Conservation (phyloP, 2,329 filamentous ascomycete genomes). For the Aspergillus eucalypticola region DNA sequence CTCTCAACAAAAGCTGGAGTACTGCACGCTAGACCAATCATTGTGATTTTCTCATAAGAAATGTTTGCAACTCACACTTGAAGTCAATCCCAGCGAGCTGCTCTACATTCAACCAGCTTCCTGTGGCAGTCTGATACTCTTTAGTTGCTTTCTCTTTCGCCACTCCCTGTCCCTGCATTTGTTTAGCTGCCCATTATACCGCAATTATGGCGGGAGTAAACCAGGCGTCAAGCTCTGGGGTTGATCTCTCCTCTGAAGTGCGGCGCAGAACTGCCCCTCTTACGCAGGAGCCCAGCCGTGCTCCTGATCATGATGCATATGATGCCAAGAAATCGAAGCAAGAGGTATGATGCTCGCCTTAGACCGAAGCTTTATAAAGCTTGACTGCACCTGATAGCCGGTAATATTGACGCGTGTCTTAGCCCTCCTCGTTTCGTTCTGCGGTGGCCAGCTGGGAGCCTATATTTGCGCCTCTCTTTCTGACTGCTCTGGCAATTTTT, state of each 20-base stretch:
- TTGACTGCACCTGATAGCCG: background rate
- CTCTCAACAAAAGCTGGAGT: background rate
- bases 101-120: background rate
- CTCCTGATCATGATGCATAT: slow-evolving; percentile 24
- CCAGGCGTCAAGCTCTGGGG: slow-evolving; percentile 37
- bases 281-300: slow-evolving; percentile 30
- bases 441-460: slow-evolving; percentile 60
- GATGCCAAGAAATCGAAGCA: slow-evolving; percentile 38
- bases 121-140: background rate
- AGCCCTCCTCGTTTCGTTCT: slow-evolving; percentile 41
- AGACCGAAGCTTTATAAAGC: background rate
- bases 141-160: slow-evolving; percentile 14
- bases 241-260: slow-evolving; percentile 37
- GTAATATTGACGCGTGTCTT: background rate
- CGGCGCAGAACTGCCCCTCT: slow-evolving; percentile 46
- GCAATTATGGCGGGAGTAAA: slow-evolving; percentile 35
- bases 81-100: background rate
- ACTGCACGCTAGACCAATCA: background rate
- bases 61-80: background rate
- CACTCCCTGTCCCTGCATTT: slow-evolving; percentile 11
- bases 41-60: background rate
- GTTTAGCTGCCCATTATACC: background rate
- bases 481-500: slow-evolving; percentile 65
- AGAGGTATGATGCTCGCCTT: slow-evolving; percentile 31
- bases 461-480: slow-evolving; percentile 63